Base-by-base conservation (phyloP, 139 green algal species). In the Coelastrella sp. region DNA sequence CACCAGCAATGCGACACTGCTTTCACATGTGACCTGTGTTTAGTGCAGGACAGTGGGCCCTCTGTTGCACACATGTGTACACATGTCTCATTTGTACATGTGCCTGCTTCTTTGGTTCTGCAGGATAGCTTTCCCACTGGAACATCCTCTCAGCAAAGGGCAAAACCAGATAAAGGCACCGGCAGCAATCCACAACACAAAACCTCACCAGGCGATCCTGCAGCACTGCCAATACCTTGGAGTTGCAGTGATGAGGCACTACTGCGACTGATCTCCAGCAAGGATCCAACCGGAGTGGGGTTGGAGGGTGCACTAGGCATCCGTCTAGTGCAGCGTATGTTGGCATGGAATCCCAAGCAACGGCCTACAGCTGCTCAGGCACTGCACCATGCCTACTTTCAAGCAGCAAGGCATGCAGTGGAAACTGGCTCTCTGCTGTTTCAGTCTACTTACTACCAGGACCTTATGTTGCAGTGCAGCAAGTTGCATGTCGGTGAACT, bases 301-400 rank as follows among this genome's bases (percentile, higher is more conserved):
- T 83, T 92, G 57, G 87, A 89, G 35, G 89, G 84, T 17, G 64
- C 73, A 23, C 74, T 89, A 38, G 91, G 84, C 8, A 37, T 93
- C 38, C 77, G 88, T 1, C 81, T 94, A 68, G 84, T 91, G 37
- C 71, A 67, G 71, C 38, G 43, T 8, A 79, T 95, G 59, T 81
- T 95, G 74, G 81, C 90, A 35, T 95, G 92, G 92, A 81, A 92
- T 9, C 90, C 84, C 5, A 23, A 5, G 3, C 69, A 81, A 6
- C 37, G 72, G 0, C 60, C 85, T 0, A 81, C 57, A 30, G 53
- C 67, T 35, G 35, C 48, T 19, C 74, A 89, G 63, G 88, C 81
- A 35, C 85, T 92, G 32, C 73, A 64, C 6, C 91, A 93, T 83
- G 86, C 89, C 3, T 92, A 84, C 66, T 92, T 94, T 38, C 57